Evolutionary conservation across 2,329 filamentous ascomycete species (phyloP), one percentile per base, ranked within the genome.

Genomic region (Didymella pomorum): DNA sequence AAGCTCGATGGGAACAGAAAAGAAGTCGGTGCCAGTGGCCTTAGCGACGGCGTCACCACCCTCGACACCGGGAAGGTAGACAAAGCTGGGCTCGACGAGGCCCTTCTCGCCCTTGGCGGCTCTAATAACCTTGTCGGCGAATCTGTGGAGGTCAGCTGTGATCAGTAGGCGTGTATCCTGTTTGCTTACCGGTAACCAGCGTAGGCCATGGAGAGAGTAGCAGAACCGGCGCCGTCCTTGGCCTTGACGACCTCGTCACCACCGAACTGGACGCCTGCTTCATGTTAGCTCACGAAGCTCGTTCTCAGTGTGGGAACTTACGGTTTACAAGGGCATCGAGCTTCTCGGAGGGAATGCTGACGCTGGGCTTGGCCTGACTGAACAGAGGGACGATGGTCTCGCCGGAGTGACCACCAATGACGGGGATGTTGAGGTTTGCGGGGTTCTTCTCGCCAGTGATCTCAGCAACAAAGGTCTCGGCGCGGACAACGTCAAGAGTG

Each of bases 311-410:
- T 6, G 16, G 2, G 29, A n/a, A 79, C 85, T 73, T 74, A 83
- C 95, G 93, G 82, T 97, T 91, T 75, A 97, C 88, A 49, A 99
- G 85, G 66, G 87, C 90, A 74, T 94, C 92, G 71, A 97, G 90
- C 85, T 96, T 95, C 78, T 97, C 93, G 61, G 86, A 85, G 45
- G 94, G 92, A 65, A 98, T 95, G 62, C 86, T 84, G 73, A 95
- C 89, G 42, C 86, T 78, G 57, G 93, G 93, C 75, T 89, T 87
- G 69, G 92, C 87, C 83, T 95, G 89, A 87, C 93, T 97, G 87
- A 98, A 96, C 62, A 99, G 87, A 49, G 95, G 95, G 56, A 99
- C 93, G 75, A 99, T 99, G 72, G 95, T 99, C 84, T 94, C 93
- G 76, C 95, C 95, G 61, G 93, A 97, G 87, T 99, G 95, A 63